Evolutionary conservation across 2,329 filamentous ascomycete genomes (phyloP).

Genomic region (Fusarium anthophilum): DNA sequence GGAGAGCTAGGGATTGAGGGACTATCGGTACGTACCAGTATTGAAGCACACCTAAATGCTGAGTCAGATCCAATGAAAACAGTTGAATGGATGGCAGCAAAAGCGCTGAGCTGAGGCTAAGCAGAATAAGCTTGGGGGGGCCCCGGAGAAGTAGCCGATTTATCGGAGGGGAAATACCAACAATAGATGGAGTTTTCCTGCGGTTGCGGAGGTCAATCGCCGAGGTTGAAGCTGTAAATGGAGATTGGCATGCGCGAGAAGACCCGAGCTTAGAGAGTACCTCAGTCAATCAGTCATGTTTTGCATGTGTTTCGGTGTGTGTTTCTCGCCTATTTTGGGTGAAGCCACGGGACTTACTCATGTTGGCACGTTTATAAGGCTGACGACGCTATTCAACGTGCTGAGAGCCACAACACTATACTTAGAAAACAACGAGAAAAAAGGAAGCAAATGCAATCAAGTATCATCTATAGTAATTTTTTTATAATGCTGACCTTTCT

Average conservation of each 20-base stretch:
- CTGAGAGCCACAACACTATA: constrained; percentile 1
- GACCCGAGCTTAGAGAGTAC: constrained; percentile 13
- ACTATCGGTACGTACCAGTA: constrained; percentile 14
- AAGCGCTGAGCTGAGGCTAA: constrained; percentile 24
- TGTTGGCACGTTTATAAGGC: constrained; percentile 15
- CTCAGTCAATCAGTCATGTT: constrained; percentile 4
- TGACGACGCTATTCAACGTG: constrained; percentile 16
- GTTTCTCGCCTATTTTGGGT: background rate
- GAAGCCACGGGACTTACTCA: background rate
- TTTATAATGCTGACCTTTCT: background rate
- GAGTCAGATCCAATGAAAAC: constrained; percentile 31
- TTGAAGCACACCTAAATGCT: constrained; percentile 9
- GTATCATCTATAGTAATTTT: background rate
- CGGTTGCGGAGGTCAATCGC: constrained; percentile 27
- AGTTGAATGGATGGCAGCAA: constrained; percentile 21
- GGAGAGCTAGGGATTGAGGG: constrained; percentile 12
- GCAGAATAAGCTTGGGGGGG: constrained; percentile 21
- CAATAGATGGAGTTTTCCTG: background rate
- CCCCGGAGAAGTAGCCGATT: constrained; percentile 22
- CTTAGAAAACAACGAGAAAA: background rate
- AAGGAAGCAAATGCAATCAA: background rate
- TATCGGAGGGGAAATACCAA: constrained; percentile 25
- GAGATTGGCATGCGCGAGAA: constrained; percentile 26
- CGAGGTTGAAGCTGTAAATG: constrained; percentile 22
- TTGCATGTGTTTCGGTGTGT: constrained; percentile 30